phyloP scores from a whole-genome alignment of 1,284 basidiomycete genomes.

The Moesziomyces parantarcticus region DNA sequence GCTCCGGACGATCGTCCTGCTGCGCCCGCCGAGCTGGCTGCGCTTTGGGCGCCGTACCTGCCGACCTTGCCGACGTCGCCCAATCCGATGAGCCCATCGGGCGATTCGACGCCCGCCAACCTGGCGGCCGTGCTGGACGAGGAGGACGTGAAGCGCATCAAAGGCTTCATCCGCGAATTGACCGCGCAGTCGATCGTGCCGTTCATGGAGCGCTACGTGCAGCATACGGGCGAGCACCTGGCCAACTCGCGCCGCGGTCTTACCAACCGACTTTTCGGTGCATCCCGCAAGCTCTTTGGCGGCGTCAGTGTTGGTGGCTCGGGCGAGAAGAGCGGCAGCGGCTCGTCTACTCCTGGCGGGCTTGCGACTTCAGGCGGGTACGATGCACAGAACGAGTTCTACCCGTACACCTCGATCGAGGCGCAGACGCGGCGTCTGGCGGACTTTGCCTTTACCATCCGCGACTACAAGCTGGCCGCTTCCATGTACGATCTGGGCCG shows the following conservation, averaged over 20 bases:
- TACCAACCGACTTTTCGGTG: conserved; percentile 78
- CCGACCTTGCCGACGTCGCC: conserved; percentile 15
- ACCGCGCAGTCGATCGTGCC: conserved; percentile 89
- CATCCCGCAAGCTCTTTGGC: conserved; percentile 72
- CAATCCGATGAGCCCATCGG: not conserved
- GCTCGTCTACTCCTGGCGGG: conserved; percentile 40
- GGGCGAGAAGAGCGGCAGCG: conserved; percentile 36
- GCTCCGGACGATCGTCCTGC: conserved; percentile 31
- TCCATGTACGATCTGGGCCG: conserved; percentile 85
- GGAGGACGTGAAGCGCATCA: conserved; percentile 82
- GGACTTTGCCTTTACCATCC: conserved; percentile 91
- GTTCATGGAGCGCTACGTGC: conserved; percentile 93
- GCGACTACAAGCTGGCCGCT: conserved; percentile 86
- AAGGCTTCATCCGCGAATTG: conserved; percentile 87
- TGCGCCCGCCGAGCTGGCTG: conserved; percentile 19
- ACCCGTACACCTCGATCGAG: conserved; percentile 70
- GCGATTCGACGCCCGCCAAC: not conserved
- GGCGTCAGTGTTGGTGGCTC: conserved; percentile 35
- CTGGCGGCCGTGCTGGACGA: conserved; percentile 72
- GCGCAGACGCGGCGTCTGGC: conserved; percentile 77
- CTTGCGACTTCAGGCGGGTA: conserved; percentile 48
- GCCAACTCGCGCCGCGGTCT: conserved; percentile 84
- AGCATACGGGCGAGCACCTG: conserved; percentile 94
- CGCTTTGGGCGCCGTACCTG: conserved; percentile 22
- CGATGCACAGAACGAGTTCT: conserved; percentile 57